Base-by-base conservation (phyloP, 805 yeast genomes). In the Starmerella etchellsii region DNA sequence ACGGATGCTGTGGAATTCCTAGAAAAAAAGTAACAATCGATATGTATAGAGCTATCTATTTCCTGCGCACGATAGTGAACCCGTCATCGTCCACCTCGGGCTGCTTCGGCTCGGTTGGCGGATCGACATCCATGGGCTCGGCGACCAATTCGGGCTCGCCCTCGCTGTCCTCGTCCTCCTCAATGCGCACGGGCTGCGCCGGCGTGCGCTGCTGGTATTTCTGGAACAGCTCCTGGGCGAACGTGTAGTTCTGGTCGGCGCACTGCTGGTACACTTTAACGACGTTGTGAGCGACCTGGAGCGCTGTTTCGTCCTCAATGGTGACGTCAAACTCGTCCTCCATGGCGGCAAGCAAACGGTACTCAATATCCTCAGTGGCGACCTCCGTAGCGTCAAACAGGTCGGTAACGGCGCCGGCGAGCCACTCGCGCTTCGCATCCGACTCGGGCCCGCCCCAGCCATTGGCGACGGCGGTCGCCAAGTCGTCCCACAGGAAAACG, bases 391-490 rank as follows among this genome's bases (percentile, higher is more conserved):
- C 65, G 33, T 62, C 67, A 55, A 88, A 91, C 39, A 85, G 66
- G 27, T 84, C 96, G 23, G 85, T 71, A 2, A 88, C 73, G 13
- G 82, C 64, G 4, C 83, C 93, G 4, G 82, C 74, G 48, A 88
- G 70, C 98, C 98, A 91, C 58, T 91, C 98, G 55, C 99, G 70
- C 60, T 91, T 91, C 29, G 82, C 96, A 0, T 70, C 74, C 13
- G 94, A 78, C 27, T 82, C 81, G 13, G 95, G 76, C 1, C 98
- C 99, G 44, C 98, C 99, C 97, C 98, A 91, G 24, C 69, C 66
- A 58, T 82, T 84, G 5, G 75, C 93, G 9, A 91, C 97, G 0
- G 98, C 98, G 1, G 81, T 79, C 35, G 73, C 69, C 38, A 91
- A 65, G 20, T 81, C 85, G 44, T 85, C 91, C 98, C 98, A 91